Percentiles rank a stretch among this genome's conserved stretches.
phyloP scores from a whole-genome alignment of 1,284 basidiomycete genomes.

The Ganoderma lingzhi region DNA sequence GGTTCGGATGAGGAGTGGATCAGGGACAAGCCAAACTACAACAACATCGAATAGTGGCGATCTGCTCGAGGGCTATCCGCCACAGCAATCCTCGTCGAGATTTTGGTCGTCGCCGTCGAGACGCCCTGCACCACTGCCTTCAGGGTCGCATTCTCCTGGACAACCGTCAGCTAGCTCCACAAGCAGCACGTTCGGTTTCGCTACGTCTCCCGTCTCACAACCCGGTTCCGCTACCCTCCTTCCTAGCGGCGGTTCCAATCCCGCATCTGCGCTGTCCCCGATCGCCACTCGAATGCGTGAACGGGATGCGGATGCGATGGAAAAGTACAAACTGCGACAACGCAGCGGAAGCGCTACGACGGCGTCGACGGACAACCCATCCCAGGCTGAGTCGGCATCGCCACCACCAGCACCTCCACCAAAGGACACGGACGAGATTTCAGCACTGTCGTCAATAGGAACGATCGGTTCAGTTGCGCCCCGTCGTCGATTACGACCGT shows the following conservation, averaged over 20 bases:
- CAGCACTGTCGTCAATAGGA: conserved; percentile 53
- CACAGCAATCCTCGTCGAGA: conserved; percentile 41
- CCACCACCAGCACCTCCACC: conserved; percentile 57
- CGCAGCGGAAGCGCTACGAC: conserved; percentile 79
- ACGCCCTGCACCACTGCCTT: conserved; percentile 41
- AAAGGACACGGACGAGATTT: conserved; percentile 62
- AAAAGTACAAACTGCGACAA: conserved; percentile 81
- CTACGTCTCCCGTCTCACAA: conserved; percentile 52
- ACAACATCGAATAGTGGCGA: conserved; percentile 77
- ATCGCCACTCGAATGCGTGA: conserved; percentile 81
- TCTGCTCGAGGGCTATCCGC: conserved; percentile 50
- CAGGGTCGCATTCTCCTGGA: conserved; percentile 58
- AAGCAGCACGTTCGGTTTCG: conserved; percentile 54
- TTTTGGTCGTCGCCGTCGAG: conserved; percentile 50
- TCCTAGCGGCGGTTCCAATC: conserved; percentile 39
- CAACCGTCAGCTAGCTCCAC: conserved; percentile 57
- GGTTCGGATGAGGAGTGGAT: conserved; percentile 78
- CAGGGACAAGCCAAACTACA: conserved; percentile 80
- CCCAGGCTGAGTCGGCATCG: conserved; percentile 60
- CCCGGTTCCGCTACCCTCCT: conserved; percentile 46
- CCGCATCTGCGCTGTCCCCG: conserved; percentile 67
- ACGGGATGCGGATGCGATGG: conserved; percentile 83
- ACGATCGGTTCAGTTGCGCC: conserved; percentile 65
- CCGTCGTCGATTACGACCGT: conserved; percentile 68
- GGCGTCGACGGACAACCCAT: conserved; percentile 73